phyloP scores from a whole-genome alignment of 192 early-diverging fungal species.

The Podila horticola region DNA sequence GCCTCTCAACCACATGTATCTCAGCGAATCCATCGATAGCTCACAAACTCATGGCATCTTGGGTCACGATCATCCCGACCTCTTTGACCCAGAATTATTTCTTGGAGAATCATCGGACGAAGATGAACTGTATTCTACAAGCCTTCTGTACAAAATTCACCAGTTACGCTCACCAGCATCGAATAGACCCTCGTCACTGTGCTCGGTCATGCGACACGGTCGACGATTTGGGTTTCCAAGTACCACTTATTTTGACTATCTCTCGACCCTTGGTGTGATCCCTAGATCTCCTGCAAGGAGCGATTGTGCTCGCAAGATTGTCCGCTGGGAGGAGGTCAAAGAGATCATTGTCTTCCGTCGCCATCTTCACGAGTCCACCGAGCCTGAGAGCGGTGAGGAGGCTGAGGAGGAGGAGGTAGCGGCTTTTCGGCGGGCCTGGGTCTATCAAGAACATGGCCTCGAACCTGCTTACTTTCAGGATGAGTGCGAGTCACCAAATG shows the following conservation, averaged over 20 bases:
- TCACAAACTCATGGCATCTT: too few relatives aligned
- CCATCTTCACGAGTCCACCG: background rate
- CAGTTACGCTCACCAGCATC: background rate
- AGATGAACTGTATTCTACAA: background rate
- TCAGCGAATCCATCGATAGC: background rate
- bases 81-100: too few relatives aligned
- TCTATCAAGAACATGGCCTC: background rate
- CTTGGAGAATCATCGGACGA: background rate
- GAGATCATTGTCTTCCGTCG: constrained; percentile 13
- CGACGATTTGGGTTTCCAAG: background rate
- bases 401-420: background rate
- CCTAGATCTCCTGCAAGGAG: background rate
- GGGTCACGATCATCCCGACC: too few relatives aligned
- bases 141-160: background rate
- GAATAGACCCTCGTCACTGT: background rate
- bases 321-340: constrained; percentile 15
- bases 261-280: background rate
- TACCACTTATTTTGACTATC: background rate
- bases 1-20: background rate
- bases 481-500: background rate
- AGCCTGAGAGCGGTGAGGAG: background rate
- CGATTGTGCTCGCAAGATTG: background rate
- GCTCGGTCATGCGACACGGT: background rate
- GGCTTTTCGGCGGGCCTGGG: background rate
- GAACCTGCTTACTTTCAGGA: background rate